phyloP scores from a whole-genome alignment of 768 basidiomycete species.

The Hypholoma sublateritium region DNA sequence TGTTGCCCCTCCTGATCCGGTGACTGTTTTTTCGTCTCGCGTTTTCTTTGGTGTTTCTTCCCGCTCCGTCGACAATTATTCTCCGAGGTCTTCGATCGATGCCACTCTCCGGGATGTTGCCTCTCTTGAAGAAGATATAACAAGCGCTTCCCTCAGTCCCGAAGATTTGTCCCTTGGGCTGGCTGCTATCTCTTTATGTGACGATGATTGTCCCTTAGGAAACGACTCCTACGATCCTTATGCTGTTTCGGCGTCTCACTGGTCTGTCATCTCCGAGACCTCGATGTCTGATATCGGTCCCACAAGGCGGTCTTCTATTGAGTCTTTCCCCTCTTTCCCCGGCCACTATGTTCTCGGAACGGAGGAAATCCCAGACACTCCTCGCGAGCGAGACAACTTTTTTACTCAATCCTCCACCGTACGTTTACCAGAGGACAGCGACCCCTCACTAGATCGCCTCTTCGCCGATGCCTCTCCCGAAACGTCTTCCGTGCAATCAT shows the following conservation, averaged over 20 bases:
- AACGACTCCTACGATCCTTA: not conserved
- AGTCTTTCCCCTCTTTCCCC: not conserved
- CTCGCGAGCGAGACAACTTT: too few relatives aligned
- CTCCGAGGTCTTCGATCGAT: not conserved
- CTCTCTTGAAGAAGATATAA: slow-evolving; percentile 3
- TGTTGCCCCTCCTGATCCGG: not conserved
- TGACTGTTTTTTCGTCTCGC: not conserved
- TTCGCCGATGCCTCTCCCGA: not conserved
- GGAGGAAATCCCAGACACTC: not conserved
- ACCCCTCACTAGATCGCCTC: not conserved
- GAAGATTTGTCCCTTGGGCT: not conserved
- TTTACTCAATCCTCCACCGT: too few relatives aligned
- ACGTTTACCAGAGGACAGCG: not conserved
- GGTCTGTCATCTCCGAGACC: not conserved
- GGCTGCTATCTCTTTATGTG: not conserved
- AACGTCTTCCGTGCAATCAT: not conserved
- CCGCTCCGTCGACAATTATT: not conserved
- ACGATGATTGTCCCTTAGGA: not conserved
- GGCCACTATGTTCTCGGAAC: not conserved
- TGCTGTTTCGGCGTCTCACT: not conserved
- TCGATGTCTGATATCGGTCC: not conserved
- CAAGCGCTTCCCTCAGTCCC: not conserved
- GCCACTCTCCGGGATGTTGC: not conserved
- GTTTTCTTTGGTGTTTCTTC: not conserved
- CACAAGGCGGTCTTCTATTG: not conserved